Conservation (phyloP, 148 eudicot species). For the Vaccinium darrowii region DNA sequence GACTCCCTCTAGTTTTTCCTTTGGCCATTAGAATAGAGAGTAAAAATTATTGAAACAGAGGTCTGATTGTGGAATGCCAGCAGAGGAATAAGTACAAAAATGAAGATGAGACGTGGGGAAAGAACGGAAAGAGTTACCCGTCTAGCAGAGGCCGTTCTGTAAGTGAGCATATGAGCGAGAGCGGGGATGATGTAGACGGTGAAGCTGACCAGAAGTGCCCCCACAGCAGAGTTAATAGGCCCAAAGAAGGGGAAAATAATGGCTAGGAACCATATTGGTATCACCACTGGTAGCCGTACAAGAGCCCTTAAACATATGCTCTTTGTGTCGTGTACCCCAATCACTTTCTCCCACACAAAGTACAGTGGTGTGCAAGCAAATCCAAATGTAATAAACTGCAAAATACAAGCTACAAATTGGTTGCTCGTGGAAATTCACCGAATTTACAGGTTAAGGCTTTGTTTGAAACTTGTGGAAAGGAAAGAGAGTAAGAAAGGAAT, state of each 20-base stretch:
- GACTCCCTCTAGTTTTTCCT: no score
- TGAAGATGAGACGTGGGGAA: no score
- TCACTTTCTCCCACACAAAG: slow-evolving; percentile 76
- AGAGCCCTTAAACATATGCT: slow-evolving; percentile 65
- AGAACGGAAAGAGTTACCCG: no score
- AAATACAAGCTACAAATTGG: not conserved
- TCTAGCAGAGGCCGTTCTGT: no score
- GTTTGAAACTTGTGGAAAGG: not conserved
- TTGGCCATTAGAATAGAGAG: no score
- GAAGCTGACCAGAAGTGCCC: slow-evolving; percentile 75
- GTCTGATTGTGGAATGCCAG: no score
- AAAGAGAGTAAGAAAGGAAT: not conserved
- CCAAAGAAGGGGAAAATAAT: slow-evolving; percentile 76
- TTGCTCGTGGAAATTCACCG: not conserved
- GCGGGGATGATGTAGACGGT: slow-evolving; percentile 68
- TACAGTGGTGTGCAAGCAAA: slow-evolving; percentile 69
- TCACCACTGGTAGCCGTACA: slow-evolving; percentile 61
- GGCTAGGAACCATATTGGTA: slow-evolving; percentile 77
- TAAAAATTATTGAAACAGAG: no score
- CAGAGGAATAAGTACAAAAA: no score
- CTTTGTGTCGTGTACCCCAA: slow-evolving; percentile 69
- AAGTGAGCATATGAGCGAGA: no score
- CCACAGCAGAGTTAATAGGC: slow-evolving; percentile 72
- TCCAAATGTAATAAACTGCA: slow-evolving; percentile 70
- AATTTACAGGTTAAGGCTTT: not conserved